Evolutionary conservation across 768 basidiomycete species (phyloP), one percentile per base, ranked within the genome.

Genomic region (Psilocybe cyanescens): DNA sequence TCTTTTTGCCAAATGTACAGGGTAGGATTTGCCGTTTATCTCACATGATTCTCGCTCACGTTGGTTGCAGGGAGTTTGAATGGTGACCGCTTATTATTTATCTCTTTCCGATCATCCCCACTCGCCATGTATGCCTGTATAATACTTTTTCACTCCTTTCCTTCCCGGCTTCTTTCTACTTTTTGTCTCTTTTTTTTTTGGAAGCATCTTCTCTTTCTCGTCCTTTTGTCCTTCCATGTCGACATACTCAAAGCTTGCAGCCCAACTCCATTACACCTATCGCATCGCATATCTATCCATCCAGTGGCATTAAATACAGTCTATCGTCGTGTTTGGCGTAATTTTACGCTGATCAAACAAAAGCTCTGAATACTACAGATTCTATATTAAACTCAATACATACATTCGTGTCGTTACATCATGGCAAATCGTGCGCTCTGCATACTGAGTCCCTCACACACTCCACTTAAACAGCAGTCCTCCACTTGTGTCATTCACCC

Each of bases 1-100:
- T 77, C 84, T 99, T 14, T 99, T 99, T 71, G 86, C 92, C 56
- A 97, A 97, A 75, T 99, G 97, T 77, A 95, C 88, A 5, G 97
- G 97, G 97, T 98, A 71, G 72, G 88, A 76, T 37, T 24, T 9
- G 37, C 11, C 8, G 57, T 55, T 33, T 28, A 45, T 28, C 35
- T 29, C 16, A 39, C 9, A 31, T 24, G 11, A 49, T 14, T 29
- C 19, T 50, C 67, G 30, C 66, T 62, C 16, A 57, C 49, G 37
- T 33, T 33, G 24, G 11, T 55, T 35, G 1, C 55, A 80, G 79
- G 57, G 79, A 80, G 68, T 80, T 80, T 51, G 79, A 80, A 68
- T 80, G 79, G 79, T 80, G 64, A 70, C 57, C 60, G 30, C 45
- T 9, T 33, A 35, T 50, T 51, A n/a, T 24, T 45, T 35, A 57